Conservation (phyloP, 441 rosid genomes). For the Pelargonium cotyledonis region DNA sequence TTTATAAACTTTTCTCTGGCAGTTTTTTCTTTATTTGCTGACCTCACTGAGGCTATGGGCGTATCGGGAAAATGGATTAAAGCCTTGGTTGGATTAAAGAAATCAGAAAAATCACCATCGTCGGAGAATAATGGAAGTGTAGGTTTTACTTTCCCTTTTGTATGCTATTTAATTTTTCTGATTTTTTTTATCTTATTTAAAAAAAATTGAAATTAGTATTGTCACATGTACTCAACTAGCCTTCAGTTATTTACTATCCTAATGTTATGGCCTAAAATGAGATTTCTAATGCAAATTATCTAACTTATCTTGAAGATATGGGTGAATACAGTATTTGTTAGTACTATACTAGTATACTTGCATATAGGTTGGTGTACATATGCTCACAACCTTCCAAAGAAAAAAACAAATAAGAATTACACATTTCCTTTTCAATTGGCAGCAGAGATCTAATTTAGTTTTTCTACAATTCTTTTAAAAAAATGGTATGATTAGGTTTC, state of each 20-base stretch:
- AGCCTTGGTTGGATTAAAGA: conserved; percentile 77
- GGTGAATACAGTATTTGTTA: no score
- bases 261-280: not conserved
- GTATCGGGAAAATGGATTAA: conserved; percentile 91
- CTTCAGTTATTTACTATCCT: not conserved
- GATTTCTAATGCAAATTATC: not conserved
- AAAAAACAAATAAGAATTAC: no score
- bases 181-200: not conserved
- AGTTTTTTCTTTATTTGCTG: conserved; percentile 29
- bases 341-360: no score
- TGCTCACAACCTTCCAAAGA: no score
- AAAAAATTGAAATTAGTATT: no score
- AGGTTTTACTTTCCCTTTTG: conserved; percentile 18
- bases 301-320: not conserved
- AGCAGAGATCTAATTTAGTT: no score
- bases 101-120: conserved; percentile 65
- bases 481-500: no score
- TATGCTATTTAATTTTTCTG: conserved; percentile 1
- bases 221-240: no score
- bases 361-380: no score
- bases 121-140: conserved; percentile 60
- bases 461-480: no score
- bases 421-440: no score
- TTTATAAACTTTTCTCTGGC: conserved; percentile 19
- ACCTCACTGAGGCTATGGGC: conserved; percentile 48